Evolutionary conservation across 225 moss, liverwort and hornwort genomes (phyloP).

Genomic region (Marchantia paleacea): DNA sequence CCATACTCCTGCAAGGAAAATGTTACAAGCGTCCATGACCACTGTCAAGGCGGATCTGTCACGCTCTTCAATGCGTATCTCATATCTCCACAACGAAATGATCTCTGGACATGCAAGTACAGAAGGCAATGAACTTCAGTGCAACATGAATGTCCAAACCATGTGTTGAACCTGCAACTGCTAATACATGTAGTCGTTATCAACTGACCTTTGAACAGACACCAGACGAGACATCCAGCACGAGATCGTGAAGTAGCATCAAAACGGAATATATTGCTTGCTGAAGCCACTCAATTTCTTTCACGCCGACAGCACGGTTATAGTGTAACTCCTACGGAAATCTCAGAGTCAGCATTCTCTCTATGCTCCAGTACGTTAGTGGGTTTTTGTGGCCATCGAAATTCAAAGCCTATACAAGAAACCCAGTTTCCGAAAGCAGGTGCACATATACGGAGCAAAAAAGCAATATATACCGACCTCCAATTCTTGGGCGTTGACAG

Average conservation of each 20-base stretch:
- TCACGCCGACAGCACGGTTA: constrained; percentile 70
- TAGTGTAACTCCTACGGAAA: constrained; percentile 69
- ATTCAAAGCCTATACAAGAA: not conserved
- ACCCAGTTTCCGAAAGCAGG: not conserved
- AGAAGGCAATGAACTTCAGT: not conserved
- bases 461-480: constrained; percentile 48
- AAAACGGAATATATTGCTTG: constrained; percentile 68
- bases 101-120: too few species aligned
- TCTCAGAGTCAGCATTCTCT: not conserved
- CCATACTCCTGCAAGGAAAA: constrained; percentile 63
- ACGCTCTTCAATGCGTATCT: not conserved
- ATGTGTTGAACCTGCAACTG: not conserved
- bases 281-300: constrained; percentile 93
- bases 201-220: constrained; percentile 57
- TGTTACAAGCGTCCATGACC: not conserved
- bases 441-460: not conserved
- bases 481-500: constrained; percentile 67
- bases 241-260: constrained; percentile 77
- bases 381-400: not conserved
- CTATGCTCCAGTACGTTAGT: not conserved
- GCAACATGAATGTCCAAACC: not conserved
- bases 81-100: too few species aligned
- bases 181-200: not conserved
- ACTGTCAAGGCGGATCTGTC: not conserved
- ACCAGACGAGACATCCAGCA: constrained; percentile 63